Conservation (phyloP, 495 filamentous ascomycete species). For the Chaetomidium leptoderma region DNA sequence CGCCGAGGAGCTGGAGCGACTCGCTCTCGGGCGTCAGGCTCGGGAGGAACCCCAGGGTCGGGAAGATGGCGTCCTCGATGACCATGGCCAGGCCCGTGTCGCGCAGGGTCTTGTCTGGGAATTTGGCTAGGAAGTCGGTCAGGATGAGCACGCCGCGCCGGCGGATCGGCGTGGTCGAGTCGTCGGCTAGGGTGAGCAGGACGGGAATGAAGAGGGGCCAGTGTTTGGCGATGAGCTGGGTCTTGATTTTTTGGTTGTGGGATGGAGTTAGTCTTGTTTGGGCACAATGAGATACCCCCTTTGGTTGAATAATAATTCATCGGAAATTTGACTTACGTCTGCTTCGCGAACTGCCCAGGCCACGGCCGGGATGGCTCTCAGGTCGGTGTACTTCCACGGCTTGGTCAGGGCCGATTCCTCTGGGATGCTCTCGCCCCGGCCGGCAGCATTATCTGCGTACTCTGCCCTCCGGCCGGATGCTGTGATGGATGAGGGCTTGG, state of each 20-base stretch:
- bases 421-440: slow-evolving; percentile 35
- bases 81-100: slow-evolving; percentile 74
- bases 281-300: background rate
- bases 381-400: slow-evolving; percentile 68
- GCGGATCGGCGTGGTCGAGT: slow-evolving; percentile 54
- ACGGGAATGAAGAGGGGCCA: slow-evolving; percentile 85
- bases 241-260: slow-evolving; percentile 15
- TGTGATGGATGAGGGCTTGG: slow-evolving; percentile 60
- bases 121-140: slow-evolving; percentile 55
- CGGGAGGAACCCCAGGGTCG: slow-evolving; percentile 69
- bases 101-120: slow-evolving; percentile 53
- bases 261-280: background rate
- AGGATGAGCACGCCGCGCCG: slow-evolving; percentile 59
- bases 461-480: slow-evolving; percentile 56
- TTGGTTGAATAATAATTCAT: background rate
- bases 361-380: slow-evolving; percentile 60
- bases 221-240: slow-evolving; percentile 33
- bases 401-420: slow-evolving; percentile 53
- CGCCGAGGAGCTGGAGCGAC: slow-evolving; percentile 58
- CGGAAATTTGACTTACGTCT: slow-evolving; percentile 35
- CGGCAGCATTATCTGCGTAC: slow-evolving; percentile 37
- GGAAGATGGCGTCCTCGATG: slow-evolving; percentile 73
- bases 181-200: slow-evolving; percentile 74
- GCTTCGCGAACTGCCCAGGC: slow-evolving; percentile 58
- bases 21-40: slow-evolving; percentile 70